A percentile compares a stretch with the other conserved stretches of the same genome.
These are phyloP conservation scores for Oryza australiensis DNA, from an alignment of 176 grass and related monocot genomes.

Conservation along the genomic window DNA sequence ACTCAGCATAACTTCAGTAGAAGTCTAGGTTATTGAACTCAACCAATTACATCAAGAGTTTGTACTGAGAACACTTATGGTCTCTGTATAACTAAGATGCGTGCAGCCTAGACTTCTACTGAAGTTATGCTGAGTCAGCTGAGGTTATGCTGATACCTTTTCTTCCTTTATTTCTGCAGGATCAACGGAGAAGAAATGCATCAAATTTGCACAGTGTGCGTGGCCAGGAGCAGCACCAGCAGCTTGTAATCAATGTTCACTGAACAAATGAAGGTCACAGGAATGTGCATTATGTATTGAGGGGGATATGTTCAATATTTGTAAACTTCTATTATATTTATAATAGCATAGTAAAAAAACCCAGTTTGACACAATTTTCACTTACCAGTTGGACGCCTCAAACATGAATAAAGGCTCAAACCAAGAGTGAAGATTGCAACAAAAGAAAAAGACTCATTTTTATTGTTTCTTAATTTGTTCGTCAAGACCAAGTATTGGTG, in stretches of 20 bases:
- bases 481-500: not conserved
- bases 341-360: slow-evolving; percentile 25
- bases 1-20: no score
- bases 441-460: not conserved
- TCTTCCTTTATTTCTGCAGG: slow-evolving; percentile 33
- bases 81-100: no score
- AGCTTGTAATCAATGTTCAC: slow-evolving; percentile 43
- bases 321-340: slow-evolving; percentile 23
- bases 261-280: slow-evolving; percentile 27
- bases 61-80: no score
- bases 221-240: slow-evolving; percentile 21
- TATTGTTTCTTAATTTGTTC: not conserved
- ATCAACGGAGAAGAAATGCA: slow-evolving; percentile 54
- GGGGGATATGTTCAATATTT: slow-evolving; percentile 10
- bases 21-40: no score
- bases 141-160: not conserved
- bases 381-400: not conserved
- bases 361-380: not conserved
- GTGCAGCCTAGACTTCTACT: no score
- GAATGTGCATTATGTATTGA: slow-evolving; percentile 14
- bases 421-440: not conserved
- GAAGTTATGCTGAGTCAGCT: no score
- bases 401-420: slow-evolving; percentile 12
- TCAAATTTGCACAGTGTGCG: slow-evolving; percentile 25
- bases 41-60: no score